These are phyloP conservation scores for Zygnema cylindricum DNA, from an alignment of 139 green algal species.

Conservation along the genomic window DNA sequence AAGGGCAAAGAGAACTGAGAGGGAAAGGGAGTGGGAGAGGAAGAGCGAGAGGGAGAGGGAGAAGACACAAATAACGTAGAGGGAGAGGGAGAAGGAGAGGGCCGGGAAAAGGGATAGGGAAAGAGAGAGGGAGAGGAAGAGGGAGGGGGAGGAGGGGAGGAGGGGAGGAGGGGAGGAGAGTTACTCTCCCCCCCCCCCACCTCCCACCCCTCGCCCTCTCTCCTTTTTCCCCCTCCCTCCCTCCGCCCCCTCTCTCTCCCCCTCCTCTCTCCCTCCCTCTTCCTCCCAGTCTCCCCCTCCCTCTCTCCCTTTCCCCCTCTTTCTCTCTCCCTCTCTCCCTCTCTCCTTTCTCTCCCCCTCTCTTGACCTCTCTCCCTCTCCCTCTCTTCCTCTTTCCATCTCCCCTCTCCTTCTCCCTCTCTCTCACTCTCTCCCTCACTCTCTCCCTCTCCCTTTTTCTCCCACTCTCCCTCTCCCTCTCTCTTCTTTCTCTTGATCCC, in stretches of 20 bases:
- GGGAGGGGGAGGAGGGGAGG: constrained; percentile 7
- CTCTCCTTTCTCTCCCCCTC: neutral
- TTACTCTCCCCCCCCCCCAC: neutral
- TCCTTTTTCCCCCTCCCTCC: no score
- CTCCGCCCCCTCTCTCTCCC: neutral
- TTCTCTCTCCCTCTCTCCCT: neutral
- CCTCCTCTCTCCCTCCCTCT: constrained; percentile 18
- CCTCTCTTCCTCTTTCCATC: no score
- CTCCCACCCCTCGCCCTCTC: constrained; percentile 3
- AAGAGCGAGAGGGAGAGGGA: constrained; percentile 4
- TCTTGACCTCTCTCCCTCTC: no score
- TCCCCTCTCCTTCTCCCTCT: no score
- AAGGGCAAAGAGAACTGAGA: no score
- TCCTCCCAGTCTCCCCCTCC: no score
- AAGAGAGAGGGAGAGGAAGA: no score
- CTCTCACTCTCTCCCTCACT: no score
- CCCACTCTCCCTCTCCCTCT: no score
- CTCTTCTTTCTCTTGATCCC: neutral
- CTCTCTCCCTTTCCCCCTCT: constrained; percentile 10
- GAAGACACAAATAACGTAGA: no score
- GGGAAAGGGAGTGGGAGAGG: neutral
- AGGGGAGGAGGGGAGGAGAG: neutral
- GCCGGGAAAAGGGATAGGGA: no score
- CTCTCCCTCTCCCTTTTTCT: constrained; percentile 26
- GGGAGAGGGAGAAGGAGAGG: no score